phyloP scores from a whole-genome alignment of 2,329 filamentous ascomycete genomes.

The Hymenoscyphus occultus region DNA sequence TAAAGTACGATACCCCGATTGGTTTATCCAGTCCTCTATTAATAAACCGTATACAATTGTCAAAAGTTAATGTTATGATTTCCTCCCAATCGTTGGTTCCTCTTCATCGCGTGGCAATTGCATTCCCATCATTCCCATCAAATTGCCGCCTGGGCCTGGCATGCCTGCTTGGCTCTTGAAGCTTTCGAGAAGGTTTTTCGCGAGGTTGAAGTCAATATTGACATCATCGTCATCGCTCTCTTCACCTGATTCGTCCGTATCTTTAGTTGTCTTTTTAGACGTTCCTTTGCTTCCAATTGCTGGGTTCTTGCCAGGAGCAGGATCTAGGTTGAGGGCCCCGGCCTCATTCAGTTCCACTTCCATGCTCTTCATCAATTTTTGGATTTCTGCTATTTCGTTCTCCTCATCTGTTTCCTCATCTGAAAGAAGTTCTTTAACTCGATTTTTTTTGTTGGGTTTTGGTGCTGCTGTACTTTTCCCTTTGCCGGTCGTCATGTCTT shows the following conservation, averaged over 20 bases:
- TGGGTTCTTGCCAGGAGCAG: constrained; percentile 36
- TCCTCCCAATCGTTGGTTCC: background rate
- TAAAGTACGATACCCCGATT: constrained; percentile 1
- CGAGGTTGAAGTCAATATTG: constrained; percentile 80
- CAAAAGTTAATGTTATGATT: background rate
- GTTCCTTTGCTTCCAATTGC: constrained; percentile 25
- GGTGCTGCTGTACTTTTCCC: constrained; percentile 16
- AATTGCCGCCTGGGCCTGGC: constrained; percentile 81
- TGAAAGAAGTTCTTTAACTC: constrained; percentile 30
- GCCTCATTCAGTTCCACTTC: constrained; percentile 69
- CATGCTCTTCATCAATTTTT: constrained; percentile 64
- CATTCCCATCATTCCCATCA: constrained; percentile 83
- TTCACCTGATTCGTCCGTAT: constrained; percentile 38
- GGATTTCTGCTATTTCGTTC: constrained; percentile 59
- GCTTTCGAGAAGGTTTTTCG: constrained; percentile 85
- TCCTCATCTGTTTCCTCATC: constrained; percentile 37
- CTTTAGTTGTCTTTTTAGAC: constrained; percentile 22
- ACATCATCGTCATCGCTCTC: constrained; percentile 60
- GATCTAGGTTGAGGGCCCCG: constrained; percentile 60
- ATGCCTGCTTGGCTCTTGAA: constrained; percentile 87
- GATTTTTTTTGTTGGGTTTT: constrained; percentile 13
- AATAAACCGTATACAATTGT: background rate
- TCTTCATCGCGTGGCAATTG: constrained; percentile 76
- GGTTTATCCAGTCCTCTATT: constrained; percentile 1
- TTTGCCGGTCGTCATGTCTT: background rate